Conservation (phyloP, 2,329 filamentous ascomycete genomes). For the Fusarium praegraminearum region DNA sequence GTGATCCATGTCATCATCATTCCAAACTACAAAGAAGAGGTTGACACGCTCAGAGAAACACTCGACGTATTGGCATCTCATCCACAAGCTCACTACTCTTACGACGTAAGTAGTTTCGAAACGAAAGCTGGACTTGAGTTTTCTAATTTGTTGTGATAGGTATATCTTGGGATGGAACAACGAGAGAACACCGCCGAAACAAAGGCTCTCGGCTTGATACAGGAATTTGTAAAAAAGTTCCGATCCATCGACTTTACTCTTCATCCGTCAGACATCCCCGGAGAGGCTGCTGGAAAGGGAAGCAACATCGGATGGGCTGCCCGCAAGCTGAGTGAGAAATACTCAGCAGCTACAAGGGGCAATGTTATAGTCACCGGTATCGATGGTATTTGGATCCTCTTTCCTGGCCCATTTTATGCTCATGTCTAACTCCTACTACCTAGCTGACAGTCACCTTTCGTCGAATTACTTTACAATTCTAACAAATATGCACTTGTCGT, state of each 20-base stretch:
- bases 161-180: conserved; percentile 80
- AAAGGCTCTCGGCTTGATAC: conserved; percentile 72
- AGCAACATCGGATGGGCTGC: conserved; percentile 81
- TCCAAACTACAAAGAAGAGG: conserved; percentile 80
- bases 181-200: conserved; percentile 70
- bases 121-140: background rate
- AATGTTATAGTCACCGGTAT: conserved; percentile 78
- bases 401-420: background rate
- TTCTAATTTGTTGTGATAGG: conserved; percentile 55
- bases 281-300: conserved; percentile 79
- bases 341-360: conserved; percentile 63
- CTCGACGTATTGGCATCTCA: conserved; percentile 76
- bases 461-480: conserved; percentile 75
- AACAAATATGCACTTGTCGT: conserved; percentile 70
- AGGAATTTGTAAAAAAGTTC: conserved; percentile 73
- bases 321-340: conserved; percentile 72
- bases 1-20: conserved; percentile 76
- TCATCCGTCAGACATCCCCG: conserved; percentile 73
- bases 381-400: conserved; percentile 68
- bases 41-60: conserved; percentile 75
- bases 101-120: conserved; percentile 71
- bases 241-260: conserved; percentile 75
- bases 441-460: conserved; percentile 78
- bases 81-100: conserved; percentile 70
- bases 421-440: conserved; percentile 33